These are phyloP conservation scores for Umbelopsis sp. DNA, from an alignment of 371 early-diverging fungal genomes.

Conservation along the genomic window DNA sequence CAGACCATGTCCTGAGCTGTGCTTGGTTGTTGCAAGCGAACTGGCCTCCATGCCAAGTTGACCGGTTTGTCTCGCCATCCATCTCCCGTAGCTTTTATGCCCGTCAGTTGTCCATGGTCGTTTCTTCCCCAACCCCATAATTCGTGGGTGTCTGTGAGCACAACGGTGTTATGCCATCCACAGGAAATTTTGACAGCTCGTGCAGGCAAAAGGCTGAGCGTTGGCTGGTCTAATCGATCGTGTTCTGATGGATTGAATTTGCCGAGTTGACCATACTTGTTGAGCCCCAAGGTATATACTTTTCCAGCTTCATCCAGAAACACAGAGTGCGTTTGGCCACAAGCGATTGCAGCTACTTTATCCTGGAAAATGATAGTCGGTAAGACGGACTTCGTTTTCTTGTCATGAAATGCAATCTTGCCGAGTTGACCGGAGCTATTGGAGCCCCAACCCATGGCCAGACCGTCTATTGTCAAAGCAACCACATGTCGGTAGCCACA, in stretches of 20 bases:
- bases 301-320: constrained; percentile 45
- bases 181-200: constrained; percentile 44
- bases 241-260: background rate
- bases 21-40: constrained; percentile 19
- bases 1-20: constrained; percentile 53
- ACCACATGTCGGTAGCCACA: constrained; percentile 71
- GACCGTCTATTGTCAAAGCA: constrained; percentile 42
- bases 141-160: constrained; percentile 34
- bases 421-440: constrained; percentile 68
- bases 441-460: constrained; percentile 64
- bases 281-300: constrained; percentile 63
- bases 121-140: constrained; percentile 68
- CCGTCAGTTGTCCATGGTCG: constrained; percentile 71
- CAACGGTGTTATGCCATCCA: constrained; percentile 80
- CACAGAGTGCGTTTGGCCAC: constrained; percentile 60
- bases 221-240: background rate
- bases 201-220: background rate
- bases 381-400: constrained; percentile 31
- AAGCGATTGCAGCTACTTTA: constrained; percentile 40
- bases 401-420: constrained; percentile 21
- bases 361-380: constrained; percentile 22
- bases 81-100: background rate
- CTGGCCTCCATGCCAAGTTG: constrained; percentile 23
- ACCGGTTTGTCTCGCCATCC: constrained; percentile 22
- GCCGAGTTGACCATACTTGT: constrained; percentile 68